These are phyloP conservation scores for Metarhizium rileyi DNA, from an alignment of 2,329 filamentous ascomycete species.

Conservation along the genomic window DNA sequence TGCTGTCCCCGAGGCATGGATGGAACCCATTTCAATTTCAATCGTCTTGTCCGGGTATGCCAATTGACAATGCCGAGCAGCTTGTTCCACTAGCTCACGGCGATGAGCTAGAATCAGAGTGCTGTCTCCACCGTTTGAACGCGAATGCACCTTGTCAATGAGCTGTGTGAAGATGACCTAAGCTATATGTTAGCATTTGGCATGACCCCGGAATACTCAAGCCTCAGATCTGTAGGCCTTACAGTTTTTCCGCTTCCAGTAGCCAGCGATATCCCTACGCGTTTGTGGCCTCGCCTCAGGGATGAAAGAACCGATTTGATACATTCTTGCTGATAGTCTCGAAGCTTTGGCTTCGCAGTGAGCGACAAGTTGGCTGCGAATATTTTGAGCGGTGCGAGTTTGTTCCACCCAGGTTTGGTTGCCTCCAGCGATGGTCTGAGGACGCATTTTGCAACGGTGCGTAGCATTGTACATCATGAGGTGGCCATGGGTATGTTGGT, in stretches of 20 bases:
- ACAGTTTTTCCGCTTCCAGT: constrained; percentile 87
- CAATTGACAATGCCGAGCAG: constrained; percentile 69
- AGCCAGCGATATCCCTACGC: constrained; percentile 75
- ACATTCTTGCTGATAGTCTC: constrained; percentile 85
- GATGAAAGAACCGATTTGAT: constrained; percentile 70
- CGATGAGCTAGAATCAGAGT: constrained; percentile 90
- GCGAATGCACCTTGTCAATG: constrained; percentile 61
- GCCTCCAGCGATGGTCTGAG: constrained; percentile 11
- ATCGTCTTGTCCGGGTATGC: constrained; percentile 74
- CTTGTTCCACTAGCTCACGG: constrained; percentile 89
- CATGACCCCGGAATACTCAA: neutral
- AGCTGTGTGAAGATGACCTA: constrained; percentile 94
- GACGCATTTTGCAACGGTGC: constrained; percentile 18
- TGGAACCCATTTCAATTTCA: constrained; percentile 84
- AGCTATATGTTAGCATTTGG: neutral
- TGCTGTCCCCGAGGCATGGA: constrained; percentile 66
- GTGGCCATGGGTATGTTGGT: constrained; percentile 1
- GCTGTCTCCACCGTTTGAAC: constrained; percentile 46
- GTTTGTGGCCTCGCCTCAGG: constrained; percentile 60
- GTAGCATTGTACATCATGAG: constrained; percentile 29
- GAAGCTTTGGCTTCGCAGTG: constrained; percentile 45
- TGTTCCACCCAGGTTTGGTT: constrained; percentile 5
- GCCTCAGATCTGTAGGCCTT: constrained; percentile 14
- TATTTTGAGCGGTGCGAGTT: constrained; percentile 11
- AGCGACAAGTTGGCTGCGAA: constrained; percentile 14